These are phyloP conservation scores for Clonostachys solani DNA, from an alignment of 2,329 filamentous ascomycete species.

Conservation along the genomic window DNA sequence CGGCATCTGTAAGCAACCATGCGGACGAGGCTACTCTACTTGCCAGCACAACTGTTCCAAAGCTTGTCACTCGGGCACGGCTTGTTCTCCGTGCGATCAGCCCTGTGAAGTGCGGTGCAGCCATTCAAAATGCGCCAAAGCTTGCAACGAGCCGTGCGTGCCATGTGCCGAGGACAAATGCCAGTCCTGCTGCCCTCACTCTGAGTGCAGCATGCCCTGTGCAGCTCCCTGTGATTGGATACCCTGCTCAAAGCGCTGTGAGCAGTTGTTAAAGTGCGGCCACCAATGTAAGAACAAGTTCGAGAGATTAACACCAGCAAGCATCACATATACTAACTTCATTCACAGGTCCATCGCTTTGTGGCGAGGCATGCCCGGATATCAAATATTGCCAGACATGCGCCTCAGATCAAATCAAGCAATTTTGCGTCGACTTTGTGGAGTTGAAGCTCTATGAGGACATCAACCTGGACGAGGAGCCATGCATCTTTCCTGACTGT, in stretches of 20 bases:
- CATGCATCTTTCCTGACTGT: conserved; percentile 58
- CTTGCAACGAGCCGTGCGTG: conserved; percentile 55
- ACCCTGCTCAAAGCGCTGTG: conserved; percentile 60
- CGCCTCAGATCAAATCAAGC: conserved; percentile 33
- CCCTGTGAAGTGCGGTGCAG: conserved; percentile 52
- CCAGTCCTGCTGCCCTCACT: conserved; percentile 50
- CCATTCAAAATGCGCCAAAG: conserved; percentile 50
- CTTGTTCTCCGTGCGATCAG: conserved; percentile 40
- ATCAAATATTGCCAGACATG: conserved; percentile 53
- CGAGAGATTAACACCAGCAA: neutral
- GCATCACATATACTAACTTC: neutral
- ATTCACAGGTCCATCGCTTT: conserved; percentile 46
- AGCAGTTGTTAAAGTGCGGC: conserved; percentile 46
- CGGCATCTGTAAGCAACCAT: conserved; percentile 39
- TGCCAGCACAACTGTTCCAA: conserved; percentile 52
- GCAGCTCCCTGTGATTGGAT: conserved; percentile 64
- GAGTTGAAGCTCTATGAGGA: conserved; percentile 49
- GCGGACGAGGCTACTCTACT: conserved; percentile 41
- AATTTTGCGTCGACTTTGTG: conserved; percentile 51
- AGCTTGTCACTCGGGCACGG: conserved; percentile 44
- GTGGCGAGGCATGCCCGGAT: conserved; percentile 58
- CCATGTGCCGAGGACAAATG: conserved; percentile 56
- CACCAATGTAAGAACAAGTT: conserved; percentile 44
- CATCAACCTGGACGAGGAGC: conserved; percentile 52
- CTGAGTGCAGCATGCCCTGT: conserved; percentile 49